Evolutionary conservation across 495 filamentous ascomycete genomes (phyloP).

Genomic region (Penicillium salamii): DNA sequence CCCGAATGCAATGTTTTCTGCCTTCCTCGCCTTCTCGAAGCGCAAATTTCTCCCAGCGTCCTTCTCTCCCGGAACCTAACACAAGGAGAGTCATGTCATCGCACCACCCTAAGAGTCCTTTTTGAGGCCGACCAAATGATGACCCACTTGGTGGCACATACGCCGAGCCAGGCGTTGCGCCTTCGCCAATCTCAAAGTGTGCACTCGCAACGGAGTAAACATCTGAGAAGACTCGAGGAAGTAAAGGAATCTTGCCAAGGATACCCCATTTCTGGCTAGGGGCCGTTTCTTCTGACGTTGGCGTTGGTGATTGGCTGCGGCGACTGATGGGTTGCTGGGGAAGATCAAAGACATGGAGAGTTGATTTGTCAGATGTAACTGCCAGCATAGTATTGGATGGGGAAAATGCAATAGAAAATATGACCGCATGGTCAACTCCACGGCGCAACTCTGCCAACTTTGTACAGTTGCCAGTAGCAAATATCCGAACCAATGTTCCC

Average conservation of each 20-base stretch:
- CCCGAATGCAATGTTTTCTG: slow-evolving; percentile 56
- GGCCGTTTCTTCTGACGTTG: slow-evolving; percentile 42
- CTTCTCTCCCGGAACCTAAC: slow-evolving; percentile 76
- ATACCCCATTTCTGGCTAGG: slow-evolving; percentile 75
- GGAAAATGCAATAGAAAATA: slow-evolving; percentile 85
- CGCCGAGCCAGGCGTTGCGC: slow-evolving; percentile 45
- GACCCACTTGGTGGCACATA: slow-evolving; percentile 43
- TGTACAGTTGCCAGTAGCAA: slow-evolving; percentile 71
- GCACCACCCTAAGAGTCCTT: slow-evolving; percentile 76
- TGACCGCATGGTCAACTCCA: slow-evolving; percentile 80
- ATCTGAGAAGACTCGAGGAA: slow-evolving; percentile 80
- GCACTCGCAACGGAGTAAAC: slow-evolving; percentile 73
- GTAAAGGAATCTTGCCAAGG: slow-evolving; percentile 70
- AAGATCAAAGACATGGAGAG: slow-evolving; percentile 87
- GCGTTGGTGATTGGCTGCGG: slow-evolving; percentile 34
- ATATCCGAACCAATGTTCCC: slow-evolving; percentile 88
- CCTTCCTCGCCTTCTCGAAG: slow-evolving; percentile 63
- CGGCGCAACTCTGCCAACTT: slow-evolving; percentile 80
- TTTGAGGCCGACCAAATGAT: slow-evolving; percentile 57
- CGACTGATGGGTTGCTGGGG: slow-evolving; percentile 37
- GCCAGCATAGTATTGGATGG: slow-evolving; percentile 76
- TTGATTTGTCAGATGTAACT: slow-evolving; percentile 96
- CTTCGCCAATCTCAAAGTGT: slow-evolving; percentile 77
- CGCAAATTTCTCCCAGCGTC: slow-evolving; percentile 80
- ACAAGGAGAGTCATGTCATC: slow-evolving; percentile 67